Percentiles rank a stretch among this genome's conserved stretches.
phyloP scores from a whole-genome alignment of 2,329 filamentous ascomycete species.

The Sordariomycetes sp. region DNA sequence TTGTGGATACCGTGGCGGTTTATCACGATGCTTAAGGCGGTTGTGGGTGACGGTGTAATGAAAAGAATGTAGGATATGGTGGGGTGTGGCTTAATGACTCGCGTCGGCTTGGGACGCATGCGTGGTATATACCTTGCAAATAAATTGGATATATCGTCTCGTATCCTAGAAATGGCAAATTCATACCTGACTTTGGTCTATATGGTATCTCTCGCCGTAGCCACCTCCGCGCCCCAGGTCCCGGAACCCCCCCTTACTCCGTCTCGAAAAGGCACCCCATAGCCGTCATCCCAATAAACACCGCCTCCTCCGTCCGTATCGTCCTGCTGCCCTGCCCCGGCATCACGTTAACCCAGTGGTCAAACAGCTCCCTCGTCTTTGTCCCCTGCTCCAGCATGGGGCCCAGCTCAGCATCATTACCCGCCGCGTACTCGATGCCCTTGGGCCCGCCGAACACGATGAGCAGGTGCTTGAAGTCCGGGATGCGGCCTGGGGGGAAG shows the following conservation, averaged over 20 bases:
- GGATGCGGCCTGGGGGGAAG: constrained; percentile 21
- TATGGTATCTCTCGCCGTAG: not conserved
- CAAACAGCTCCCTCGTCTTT: constrained; percentile 63
- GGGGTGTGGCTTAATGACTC: too few relatives aligned
- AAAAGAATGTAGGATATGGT: not conserved
- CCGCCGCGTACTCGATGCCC: constrained; percentile 66
- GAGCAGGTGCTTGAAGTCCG: constrained; percentile 58
- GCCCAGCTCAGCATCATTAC: constrained; percentile 43
- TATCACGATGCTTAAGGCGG: not conserved
- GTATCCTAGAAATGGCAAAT: too few relatives aligned
- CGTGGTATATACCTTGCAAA: too few relatives aligned
- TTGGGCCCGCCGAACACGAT: constrained; percentile 74
- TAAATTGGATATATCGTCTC: too few relatives aligned
- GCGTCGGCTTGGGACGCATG: too few relatives aligned
- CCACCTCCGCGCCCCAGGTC: not conserved
- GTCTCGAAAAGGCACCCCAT: constrained; percentile 47
- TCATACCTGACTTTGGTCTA: too few relatives aligned
- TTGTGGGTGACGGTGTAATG: not conserved
- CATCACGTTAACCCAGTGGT: constrained; percentile 74
- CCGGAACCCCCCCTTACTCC: not conserved
- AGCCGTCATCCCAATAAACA: constrained; percentile 65
- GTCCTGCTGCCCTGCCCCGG: constrained; percentile 73
- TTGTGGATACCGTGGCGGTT: constrained; percentile 24
- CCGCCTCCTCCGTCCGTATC: constrained; percentile 74
- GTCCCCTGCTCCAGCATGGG: constrained; percentile 52